Conservation (phyloP, 257 asterid genomes). For the Linderniella brevidens region DNA sequence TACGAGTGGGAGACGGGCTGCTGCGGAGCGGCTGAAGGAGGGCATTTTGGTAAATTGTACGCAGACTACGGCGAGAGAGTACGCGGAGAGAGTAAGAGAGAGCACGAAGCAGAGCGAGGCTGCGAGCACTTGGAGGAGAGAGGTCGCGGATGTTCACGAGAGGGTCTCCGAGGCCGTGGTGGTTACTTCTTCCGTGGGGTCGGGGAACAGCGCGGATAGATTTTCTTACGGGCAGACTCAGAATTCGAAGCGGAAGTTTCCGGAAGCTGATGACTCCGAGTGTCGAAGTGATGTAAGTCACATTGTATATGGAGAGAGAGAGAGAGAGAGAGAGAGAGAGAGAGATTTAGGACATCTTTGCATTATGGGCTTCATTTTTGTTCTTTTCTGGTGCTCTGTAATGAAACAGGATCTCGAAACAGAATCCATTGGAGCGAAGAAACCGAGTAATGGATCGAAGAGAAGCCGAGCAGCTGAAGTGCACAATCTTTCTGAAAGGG, state of each 20-base stretch:
- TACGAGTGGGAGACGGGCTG: too few species aligned
- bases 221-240: constrained; percentile 51
- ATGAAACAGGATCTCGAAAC: constrained; percentile 57
- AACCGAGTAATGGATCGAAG: constrained; percentile 39
- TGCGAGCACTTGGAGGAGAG: constrained; percentile 9
- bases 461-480: constrained; percentile 98
- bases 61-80: constrained; percentile 12
- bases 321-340: background rate
- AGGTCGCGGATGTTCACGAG: constrained; percentile 24
- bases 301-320: constrained; percentile 1
- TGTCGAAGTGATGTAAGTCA: constrained; percentile 65
- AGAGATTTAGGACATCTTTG: background rate
- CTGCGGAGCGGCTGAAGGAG: too few species aligned
- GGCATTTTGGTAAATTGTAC: too few species aligned
- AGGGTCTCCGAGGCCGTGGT: constrained; percentile 37
- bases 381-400: constrained; percentile 3
- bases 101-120: constrained; percentile 19
- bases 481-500: constrained; percentile 94
- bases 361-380: background rate
- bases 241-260: constrained; percentile 41
- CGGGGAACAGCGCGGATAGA: constrained; percentile 65
- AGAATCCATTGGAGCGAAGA: constrained; percentile 45
- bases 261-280: constrained; percentile 17
- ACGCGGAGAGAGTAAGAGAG: too few species aligned
- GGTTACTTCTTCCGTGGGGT: constrained; percentile 85